Base-by-base conservation (phyloP, 371 early-diverging fungal species). In the Mortierella sp. region DNA sequence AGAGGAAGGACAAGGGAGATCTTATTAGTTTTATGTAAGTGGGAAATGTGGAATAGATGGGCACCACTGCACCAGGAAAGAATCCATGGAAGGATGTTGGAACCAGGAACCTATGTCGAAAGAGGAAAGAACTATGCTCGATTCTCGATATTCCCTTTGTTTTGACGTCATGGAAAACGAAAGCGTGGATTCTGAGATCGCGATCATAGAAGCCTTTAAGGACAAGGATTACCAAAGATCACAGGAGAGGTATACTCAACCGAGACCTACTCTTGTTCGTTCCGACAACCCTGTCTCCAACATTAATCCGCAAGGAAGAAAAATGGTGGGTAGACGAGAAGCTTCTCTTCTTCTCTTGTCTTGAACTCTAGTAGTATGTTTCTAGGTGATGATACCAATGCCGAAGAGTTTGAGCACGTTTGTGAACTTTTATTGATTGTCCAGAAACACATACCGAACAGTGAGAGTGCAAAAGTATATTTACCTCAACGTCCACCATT, bases 61-160 rank as follows among this genome's bases (percentile, higher is more conserved):
- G n/a, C n/a, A n/a, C n/a, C n/a, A n/a, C n/a, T n/a, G n/a, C n/a
- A 48, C 16, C 66, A 53, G 13, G 45, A 52, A n/a, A 24, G 41
- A 2, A 34, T n/a, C 37, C 58, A 58, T 58, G 34, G 34, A 34
- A 58, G 22, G 22, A 58, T 58, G 22, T 22, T 7, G 37, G 29
- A 24, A 10, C 58, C 34, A 6, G 55, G 26, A 29, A 14, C 29
- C 4, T 58, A 2, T 1, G 34, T 7, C 22, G 7, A 48, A 48
- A 14, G 48, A 58, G 22, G 34, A 58, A n/a, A n/a, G 6, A 29
- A 53, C 16, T 14, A 53, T 3, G 55, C 14, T 58, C 19, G 31
- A 58, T 34, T 58, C 58, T 58, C 58, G 58, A 58, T 19, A 19
- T 58, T 58, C 58, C 58, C 34, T 58, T 47, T n/a, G n/a, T 47